Evolutionary conservation across 2,329 filamentous ascomycete genomes (phyloP).

Genomic region (Exophiala dermatitidis): DNA sequence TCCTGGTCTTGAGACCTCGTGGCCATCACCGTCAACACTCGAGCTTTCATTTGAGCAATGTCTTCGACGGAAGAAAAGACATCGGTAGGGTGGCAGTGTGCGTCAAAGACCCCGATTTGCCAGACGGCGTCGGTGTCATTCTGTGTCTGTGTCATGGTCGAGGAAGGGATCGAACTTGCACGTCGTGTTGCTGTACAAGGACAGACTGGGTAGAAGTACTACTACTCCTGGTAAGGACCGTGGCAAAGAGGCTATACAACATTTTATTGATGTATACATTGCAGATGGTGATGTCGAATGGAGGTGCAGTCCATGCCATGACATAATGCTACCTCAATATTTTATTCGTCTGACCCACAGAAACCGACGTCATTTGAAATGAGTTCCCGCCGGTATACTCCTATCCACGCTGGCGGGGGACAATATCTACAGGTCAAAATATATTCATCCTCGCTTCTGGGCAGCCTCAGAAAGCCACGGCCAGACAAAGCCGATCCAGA

Average conservation of each 20-base stretch:
- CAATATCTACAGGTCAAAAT: too few relatives aligned
- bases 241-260: too few relatives aligned
- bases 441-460: too few relatives aligned
- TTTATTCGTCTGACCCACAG: not conserved
- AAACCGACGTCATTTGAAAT: conserved; percentile 2
- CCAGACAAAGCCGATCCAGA: too few relatives aligned
- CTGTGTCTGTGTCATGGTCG: not conserved
- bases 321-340: not conserved
- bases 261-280: not conserved
- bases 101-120: conserved; percentile 56
- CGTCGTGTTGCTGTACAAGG: not conserved
- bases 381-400: not conserved
- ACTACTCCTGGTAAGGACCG: not conserved
- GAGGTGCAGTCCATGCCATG: not conserved
- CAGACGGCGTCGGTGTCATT: conserved; percentile 34
- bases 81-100: conserved; percentile 61
- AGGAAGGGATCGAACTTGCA: too few relatives aligned
- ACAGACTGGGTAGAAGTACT: not conserved
- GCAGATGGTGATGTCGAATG: not conserved
- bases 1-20: conserved; percentile 56
- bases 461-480: too few relatives aligned
- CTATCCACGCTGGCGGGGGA: too few relatives aligned
- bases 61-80: conserved; percentile 50
- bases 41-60: conserved; percentile 52
- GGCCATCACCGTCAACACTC: conserved; percentile 55